Conservation (phyloP, 306 rosid genomes). For the Acmispon strigosus region DNA sequence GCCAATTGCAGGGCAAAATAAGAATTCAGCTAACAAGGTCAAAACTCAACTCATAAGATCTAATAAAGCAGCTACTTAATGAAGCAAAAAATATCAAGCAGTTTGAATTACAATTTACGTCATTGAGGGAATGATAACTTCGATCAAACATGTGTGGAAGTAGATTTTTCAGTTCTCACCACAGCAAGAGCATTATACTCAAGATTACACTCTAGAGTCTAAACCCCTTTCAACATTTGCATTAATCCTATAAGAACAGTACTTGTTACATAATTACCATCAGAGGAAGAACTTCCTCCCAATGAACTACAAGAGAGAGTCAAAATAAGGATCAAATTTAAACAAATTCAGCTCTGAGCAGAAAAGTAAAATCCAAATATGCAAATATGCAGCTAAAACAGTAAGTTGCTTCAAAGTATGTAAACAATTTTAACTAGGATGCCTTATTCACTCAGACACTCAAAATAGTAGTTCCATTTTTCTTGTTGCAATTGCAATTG, state of each 20-base stretch:
- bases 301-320: neutral
- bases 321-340: neutral
- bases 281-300: conserved; percentile 3
- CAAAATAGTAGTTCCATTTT: neutral
- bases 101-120: neutral
- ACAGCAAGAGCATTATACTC: neutral
- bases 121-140: neutral
- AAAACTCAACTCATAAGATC: neutral
- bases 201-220: too few relatives aligned
- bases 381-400: neutral
- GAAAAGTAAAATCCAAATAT: conserved; percentile 1
- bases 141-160: neutral
- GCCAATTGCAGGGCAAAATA: neutral
- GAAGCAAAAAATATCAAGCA: neutral
- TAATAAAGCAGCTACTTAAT: neutral
- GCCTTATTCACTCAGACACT: neutral
- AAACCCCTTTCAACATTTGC: neutral
- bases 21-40: neutral
- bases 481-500: neutral
- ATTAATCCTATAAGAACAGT: neutral
- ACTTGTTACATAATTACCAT: neutral
- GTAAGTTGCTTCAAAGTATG: neutral
- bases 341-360: neutral
- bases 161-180: neutral
- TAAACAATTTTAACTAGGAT: neutral